Evolutionary conservation across 257 asterid species (phyloP), one percentile per base, ranked within the genome.

Genomic region (Fraxinus americana): DNA sequence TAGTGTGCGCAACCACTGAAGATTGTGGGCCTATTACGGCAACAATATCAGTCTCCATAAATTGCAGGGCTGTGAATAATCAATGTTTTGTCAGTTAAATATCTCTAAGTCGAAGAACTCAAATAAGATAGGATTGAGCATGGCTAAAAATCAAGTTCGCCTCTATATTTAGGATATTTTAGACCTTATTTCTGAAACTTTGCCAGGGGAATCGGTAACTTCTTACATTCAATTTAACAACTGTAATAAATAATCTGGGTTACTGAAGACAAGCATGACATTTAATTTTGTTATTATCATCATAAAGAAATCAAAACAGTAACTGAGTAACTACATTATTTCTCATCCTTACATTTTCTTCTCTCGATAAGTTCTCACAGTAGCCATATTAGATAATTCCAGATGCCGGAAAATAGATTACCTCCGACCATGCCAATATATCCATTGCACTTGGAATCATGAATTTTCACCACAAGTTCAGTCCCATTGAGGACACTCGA

Each of bases 361-460:
- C 27, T 57, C 29, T 57, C 66, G 17, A 2, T n/a, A n/a, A 57
- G 27, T 17, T 57, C 66, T 17, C 11, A 16, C 65, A 57, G 21
- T 7, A 48, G 59, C 27, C 66, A 57, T n/a, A 57, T 57, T 7
- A 57, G 23, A 52, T 52, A 17, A 52, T 14, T 19, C 63, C 5
- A 52, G 23, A 52, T 52, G 63, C 25, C 63, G n/a, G 63, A 14
- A 52, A 39, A 70, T 27, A 68, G 74, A n/a, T 57, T 84, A 93
- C 99, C 99, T 89, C 90, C 92, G 74, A 88, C 75, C 92, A 91
- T 79, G 86, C 99, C 97, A 79, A 90, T 80, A 84, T 93, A 95
- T 11, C 97, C 97, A 87, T 90, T 91, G 97, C 98, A 95, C 68
- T 91, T 95, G 81, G 97, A 85, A 77, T 86, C 80, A 65, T 77